Conservation (phyloP, 306 rosid genomes). For the Cicer judaicum region DNA sequence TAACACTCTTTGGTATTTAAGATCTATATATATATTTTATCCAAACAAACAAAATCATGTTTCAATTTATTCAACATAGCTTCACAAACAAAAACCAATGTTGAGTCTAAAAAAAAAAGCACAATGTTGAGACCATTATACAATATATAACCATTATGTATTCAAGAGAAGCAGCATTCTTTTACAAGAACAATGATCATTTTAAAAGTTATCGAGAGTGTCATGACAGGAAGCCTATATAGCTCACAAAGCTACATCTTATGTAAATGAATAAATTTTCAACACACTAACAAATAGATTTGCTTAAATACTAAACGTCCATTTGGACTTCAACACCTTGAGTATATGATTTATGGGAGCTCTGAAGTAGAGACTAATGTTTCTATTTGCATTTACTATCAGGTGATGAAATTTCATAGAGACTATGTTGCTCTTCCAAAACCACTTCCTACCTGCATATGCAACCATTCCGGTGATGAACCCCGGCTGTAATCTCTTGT, state of each 20-base stretch:
- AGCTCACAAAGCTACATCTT: constrained; percentile 50
- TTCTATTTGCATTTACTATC: constrained; percentile 61
- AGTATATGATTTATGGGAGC: constrained; percentile 57
- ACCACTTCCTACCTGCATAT: constrained; percentile 93
- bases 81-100: constrained; percentile 48
- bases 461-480: constrained; percentile 89
- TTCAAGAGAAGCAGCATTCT: constrained; percentile 56
- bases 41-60: constrained; percentile 29
- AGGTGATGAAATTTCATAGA: constrained; percentile 43
- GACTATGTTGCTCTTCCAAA: constrained; percentile 74
- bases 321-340: constrained; percentile 51
- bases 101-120: constrained; percentile 41
- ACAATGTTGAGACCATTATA: constrained; percentile 50
- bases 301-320: constrained; percentile 53
- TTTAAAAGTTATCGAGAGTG: constrained; percentile 45
- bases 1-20: background rate
- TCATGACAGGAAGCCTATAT: constrained; percentile 49
- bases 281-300: constrained; percentile 53
- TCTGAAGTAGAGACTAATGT: constrained; percentile 48
- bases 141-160: constrained; percentile 50
- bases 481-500: constrained; percentile 76
- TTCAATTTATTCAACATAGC: constrained; percentile 52
- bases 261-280: constrained; percentile 60
- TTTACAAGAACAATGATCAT: constrained; percentile 59
- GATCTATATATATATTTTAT: constrained; percentile 16